Base-by-base conservation (phyloP, 78 protist species). In the Cavenderia fasciculata region DNA sequence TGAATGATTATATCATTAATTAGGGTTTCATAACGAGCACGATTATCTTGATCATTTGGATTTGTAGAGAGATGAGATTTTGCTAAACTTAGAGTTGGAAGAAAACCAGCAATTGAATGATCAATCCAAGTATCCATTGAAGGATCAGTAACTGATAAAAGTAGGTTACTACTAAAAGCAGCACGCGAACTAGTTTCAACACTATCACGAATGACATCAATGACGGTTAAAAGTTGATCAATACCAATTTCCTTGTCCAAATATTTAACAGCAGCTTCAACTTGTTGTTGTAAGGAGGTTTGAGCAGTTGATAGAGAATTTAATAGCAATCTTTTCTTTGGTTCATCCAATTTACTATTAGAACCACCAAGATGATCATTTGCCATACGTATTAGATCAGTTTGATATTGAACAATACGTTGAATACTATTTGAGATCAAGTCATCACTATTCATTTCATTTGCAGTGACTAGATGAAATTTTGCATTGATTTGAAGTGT, bases 381-480 rank as follows among this genome's bases (percentile, higher is more conserved):
- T 11, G 90, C 90, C 44, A 62, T n/a, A 10, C 33, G 5, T 4
- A 82, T 1, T n/a, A 82, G 52, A 14, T 82, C 90, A 23, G 72
- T 41, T 44, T 82, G 90, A 21, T 82, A 78, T 38, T 68, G n/a
- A 36, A 82, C 90, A 23, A 82, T 82, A 14, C 57, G 65, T 19
- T 82, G 54, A 25, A 82, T 57, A 1, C 79, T 52, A n/a, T 25
- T n/a, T 12, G 73, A 41, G 23, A 82, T 82, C 4, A 54, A 68
- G 41, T 69, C 78, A 36, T 40, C 36, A 16, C 56, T 82, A 27
- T 52, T 78, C 66, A 68, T 49, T 43, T 82, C 78, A 33, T 52
- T 68, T 3, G 90, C 76, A 14, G 90, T 82, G 57, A 66, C 71
- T 31, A 82, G 65, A n/a, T 82, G 74, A 41, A 68, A 82, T 33